Conservation (phyloP, 1,284 basidiomycete species). For the Kwoniella shivajii region DNA sequence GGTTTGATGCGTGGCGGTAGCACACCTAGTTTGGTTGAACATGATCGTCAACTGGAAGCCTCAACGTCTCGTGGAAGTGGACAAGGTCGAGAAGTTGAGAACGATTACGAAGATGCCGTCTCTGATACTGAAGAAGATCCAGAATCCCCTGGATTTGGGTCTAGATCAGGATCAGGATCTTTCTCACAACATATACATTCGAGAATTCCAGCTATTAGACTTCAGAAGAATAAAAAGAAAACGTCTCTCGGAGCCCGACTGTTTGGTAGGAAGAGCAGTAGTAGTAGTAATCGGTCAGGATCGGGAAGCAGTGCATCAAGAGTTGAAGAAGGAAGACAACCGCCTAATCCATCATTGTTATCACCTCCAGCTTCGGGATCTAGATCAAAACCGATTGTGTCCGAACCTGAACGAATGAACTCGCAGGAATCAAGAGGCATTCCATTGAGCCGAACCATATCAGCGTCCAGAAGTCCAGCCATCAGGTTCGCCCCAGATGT, state of each 20-base stretch:
- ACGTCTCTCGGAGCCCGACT: conserved; percentile 13
- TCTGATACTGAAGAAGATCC: conserved; percentile 5
- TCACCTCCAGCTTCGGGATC: conserved; percentile 6
- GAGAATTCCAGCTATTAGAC: background rate
- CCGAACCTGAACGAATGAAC: conserved; percentile 9
- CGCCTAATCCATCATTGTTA: conserved; percentile 13
- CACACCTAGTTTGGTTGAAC: background rate
- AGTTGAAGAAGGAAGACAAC: conserved; percentile 23
- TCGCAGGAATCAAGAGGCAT: conserved; percentile 5
- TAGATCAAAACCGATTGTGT: conserved; percentile 4
- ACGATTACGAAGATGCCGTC: conserved; percentile 17
- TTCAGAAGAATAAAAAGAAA: conserved; percentile 8
- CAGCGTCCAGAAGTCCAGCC: conserved; percentile 21
- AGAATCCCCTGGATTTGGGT: background rate
- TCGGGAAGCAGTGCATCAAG: conserved; percentile 7
- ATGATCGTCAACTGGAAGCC: background rate
- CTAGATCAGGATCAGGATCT: no score
- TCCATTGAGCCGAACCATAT: conserved; percentile 13
- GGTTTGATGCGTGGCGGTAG: conserved; percentile 20
- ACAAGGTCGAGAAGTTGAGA: conserved; percentile 12
- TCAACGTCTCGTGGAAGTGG: background rate
- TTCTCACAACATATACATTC: no score
- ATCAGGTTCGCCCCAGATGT: conserved; percentile 47
- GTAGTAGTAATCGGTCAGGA: no score
- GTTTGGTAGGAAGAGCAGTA: conserved; percentile 14